Evolutionary conservation across 768 basidiomycete species (phyloP).

Genomic region (Butyriboletus loyo): DNA sequence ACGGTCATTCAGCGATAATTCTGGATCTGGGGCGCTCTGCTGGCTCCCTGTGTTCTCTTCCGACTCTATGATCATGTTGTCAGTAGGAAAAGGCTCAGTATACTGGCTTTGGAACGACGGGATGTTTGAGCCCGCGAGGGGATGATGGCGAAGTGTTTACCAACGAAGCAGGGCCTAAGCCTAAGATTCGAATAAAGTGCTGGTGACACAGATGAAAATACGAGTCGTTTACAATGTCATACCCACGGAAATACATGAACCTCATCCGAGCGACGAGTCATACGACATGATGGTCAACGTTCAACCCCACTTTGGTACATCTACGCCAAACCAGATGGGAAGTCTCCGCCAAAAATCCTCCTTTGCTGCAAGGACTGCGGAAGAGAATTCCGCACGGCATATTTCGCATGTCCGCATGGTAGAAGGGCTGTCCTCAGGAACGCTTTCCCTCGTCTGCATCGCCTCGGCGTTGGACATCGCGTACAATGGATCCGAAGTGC

Average conservation of each 20-base stretch:
- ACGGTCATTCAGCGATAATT: background rate
- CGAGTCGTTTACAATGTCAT: background rate
- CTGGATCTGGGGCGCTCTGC: background rate
- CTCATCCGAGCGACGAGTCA: background rate
- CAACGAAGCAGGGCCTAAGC: background rate
- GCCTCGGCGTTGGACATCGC: conserved; percentile 64
- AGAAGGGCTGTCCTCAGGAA: conserved; percentile 39
- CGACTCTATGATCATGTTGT: background rate
- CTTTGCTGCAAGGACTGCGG: conserved; percentile 55
- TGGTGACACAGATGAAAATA: background rate
- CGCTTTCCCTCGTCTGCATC: conserved; percentile 59
- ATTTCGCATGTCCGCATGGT: conserved; percentile 60
- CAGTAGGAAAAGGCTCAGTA: background rate
- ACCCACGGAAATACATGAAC: conserved; percentile 14
- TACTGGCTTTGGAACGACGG: background rate
- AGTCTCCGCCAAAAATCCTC: conserved; percentile 64
- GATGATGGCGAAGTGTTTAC: background rate
- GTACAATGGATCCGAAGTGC: conserved; percentile 68
- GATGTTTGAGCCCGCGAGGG: background rate
- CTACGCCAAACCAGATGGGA: conserved; percentile 64
- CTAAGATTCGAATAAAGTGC: background rate
- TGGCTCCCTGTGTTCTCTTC: background rate
- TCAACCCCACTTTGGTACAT: conserved; percentile 40
- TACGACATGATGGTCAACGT: background rate
- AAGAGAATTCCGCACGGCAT: conserved; percentile 60